A percentile compares a stretch with the other conserved stretches of the same genome.
Evolutionary conservation across 352 stramenopile species (phyloP).

Genomic region (Plasmopara muralis): DNA sequence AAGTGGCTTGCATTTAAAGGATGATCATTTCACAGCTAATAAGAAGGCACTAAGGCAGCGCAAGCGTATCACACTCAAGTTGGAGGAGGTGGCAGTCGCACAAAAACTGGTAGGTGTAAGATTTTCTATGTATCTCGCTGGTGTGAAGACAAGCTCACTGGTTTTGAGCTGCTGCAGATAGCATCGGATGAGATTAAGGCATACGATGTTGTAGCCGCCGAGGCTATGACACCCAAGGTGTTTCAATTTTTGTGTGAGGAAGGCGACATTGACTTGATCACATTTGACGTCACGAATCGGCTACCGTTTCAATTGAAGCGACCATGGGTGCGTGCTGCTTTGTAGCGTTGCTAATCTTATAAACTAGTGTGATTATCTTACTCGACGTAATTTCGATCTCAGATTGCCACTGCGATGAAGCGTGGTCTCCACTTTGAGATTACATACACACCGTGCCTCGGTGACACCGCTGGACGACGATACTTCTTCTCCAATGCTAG

Average conservation of each 20-base stretch:
- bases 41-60: constrained; percentile 46
- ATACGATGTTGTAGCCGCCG: constrained; percentile 75
- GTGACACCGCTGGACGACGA: constrained; percentile 61
- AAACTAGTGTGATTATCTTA: too few relatives aligned
- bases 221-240: constrained; percentile 54
- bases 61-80: constrained; percentile 67
- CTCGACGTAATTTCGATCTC: too few relatives aligned
- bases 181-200: constrained; percentile 45
- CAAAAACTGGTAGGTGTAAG: constrained; percentile 44
- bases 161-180: constrained; percentile 24
- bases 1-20: constrained; percentile 40
- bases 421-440: constrained; percentile 74
- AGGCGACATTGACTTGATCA: constrained; percentile 72
- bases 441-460: constrained; percentile 69
- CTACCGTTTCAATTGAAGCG: constrained; percentile 75
- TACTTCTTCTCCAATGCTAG: constrained; percentile 86
- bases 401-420: constrained; percentile 68
- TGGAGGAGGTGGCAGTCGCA: constrained; percentile 60
- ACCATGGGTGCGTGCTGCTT: constrained; percentile 39
- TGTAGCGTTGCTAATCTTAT: too few relatives aligned
- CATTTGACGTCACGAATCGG: constrained; percentile 74
- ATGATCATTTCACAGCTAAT: constrained; percentile 6
- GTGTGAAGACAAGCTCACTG: neutral
- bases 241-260: constrained; percentile 84
- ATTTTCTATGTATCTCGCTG: neutral